Evolutionary conservation across 345 rosid species (phyloP).

Genomic region (Raphanus sativus): DNA sequence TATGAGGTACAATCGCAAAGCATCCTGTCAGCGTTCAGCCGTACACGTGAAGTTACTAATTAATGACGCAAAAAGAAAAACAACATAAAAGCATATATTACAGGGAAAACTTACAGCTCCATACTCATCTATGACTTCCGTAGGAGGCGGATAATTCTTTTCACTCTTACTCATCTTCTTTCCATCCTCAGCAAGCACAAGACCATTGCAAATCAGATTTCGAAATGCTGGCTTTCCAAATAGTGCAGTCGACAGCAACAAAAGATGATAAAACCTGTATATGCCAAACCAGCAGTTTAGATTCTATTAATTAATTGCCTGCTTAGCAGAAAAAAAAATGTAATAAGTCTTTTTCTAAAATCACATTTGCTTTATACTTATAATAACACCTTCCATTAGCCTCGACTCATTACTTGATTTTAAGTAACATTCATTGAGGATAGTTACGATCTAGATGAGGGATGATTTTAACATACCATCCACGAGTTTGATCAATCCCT

Average conservation of each 20-base stretch:
- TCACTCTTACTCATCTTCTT: conserved; percentile 94
- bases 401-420: background rate
- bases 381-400: background rate
- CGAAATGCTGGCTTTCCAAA: conserved; percentile 92
- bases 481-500: conserved; percentile 99
- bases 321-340: background rate
- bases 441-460: background rate
- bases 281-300: background rate
- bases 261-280: conserved; percentile 70
- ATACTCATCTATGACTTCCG: conserved; percentile 79
- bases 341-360: background rate
- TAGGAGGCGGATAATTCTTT: conserved; percentile 85
- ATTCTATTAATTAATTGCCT: background rate
- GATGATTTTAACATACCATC: conserved; percentile 52
- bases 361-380: background rate
- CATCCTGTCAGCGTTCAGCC: conserved; percentile 58
- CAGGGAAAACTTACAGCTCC: conserved; percentile 80
- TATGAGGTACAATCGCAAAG: conserved; percentile 84
- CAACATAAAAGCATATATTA: background rate
- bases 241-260: conserved; percentile 97
- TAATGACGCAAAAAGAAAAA: background rate
- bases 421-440: background rate
- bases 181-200: conserved; percentile 94
- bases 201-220: conserved; percentile 96
- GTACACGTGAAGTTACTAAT: conserved; percentile 13